Evolutionary conservation across 2,329 filamentous ascomycete species (phyloP), one percentile per base, ranked within the genome.

Genomic region (Ophiocordyceps sinensis): DNA sequence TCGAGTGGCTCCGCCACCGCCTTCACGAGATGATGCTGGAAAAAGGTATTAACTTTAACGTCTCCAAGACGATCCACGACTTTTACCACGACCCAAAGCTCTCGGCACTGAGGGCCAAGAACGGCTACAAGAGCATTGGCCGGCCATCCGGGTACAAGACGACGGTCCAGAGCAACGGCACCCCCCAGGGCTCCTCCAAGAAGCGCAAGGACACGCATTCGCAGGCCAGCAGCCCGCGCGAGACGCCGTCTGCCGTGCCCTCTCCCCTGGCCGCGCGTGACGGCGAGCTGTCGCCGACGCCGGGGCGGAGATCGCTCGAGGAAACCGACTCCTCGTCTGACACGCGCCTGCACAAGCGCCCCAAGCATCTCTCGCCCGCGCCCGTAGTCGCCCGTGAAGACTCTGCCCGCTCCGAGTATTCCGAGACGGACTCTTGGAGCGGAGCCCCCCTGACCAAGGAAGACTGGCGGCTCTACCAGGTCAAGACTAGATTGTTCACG

Each of bases 1-100:
- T 73, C 3, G 64, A 75, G 23, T 77, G 73, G 73, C 57, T 77
- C 41, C 68, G 73, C 4, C 71, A 76, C 30, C 68, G 73, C 12
- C 60, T 77, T 38, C 61, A 70, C 45, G 71, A 77, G 52, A 54
- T 75, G 13, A 61, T 64, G 31, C 38, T 53, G 37, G 46, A 57
- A 15, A 55, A 67, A 32, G 68, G 69, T 1, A 49, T 65, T 3
- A 58, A 59, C 14, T 77, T 77, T 48, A 73, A 66, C 49, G 55
- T 76, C 17, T 63, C 65, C 36, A 66, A 63, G 49, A 68, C 64
- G 2, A 63, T 71, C 2, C 66, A 72, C 40, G 65, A 72, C 47
- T 64, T 77, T 17, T 77, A 77, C 45, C 70, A 73, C 47, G 73
- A 77, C 47, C 54, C 58, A 0, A 75, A 75, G 50, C 54, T 76